Evolutionary conservation across 805 yeast genomes (phyloP), one percentile per base, ranked within the genome.

Genomic region (Candida wancherniae): DNA sequence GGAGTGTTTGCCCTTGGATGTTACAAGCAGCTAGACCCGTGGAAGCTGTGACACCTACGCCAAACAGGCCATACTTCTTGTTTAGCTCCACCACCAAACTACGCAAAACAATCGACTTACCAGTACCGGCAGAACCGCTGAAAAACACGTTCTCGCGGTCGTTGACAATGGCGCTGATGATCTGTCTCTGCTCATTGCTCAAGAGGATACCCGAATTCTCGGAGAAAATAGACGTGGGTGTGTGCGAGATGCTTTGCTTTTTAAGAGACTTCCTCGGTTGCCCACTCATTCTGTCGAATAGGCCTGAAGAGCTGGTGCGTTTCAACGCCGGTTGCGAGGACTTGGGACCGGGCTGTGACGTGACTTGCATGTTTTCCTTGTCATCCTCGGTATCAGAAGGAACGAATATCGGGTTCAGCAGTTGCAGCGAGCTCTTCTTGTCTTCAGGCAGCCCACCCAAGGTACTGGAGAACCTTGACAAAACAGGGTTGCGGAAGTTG

Each of bases 121-220:
- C 98, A 0, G 98, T 92, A 48, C 98, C 98, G 0, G 98, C 98
- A 19, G 97, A 86, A 29, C 98, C 98, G 0, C 98, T 92, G 53
- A 84, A 92, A 51, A 92, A 92, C 3, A 92, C 59, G 37, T 80
- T 84, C 11, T 65, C 60, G 0, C 94, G 87, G 14, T 63, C 50
- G 10, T 65, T 55, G 5, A 80, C 65, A 6, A 78, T 77, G 9
- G 69, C 51, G 14, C 70, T 62, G 6, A 82, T 42, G 5, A 84
- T 74, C 13, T 48, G 44, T 5, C 41, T 21, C 50, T 75, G 81
- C 34, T 73, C 79, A 3, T 47, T 52, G 42, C 65, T 49, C 24
- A 55, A 36, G 4, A 34, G 9, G n/a, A 39, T 23, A 12, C 26
- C 24, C 1, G 24, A 19, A 6, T 18, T 29, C 16, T 12, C 17